These are phyloP conservation scores for Botrytis porri DNA, from an alignment of 2,329 filamentous ascomycete genomes.

Conservation along the genomic window DNA sequence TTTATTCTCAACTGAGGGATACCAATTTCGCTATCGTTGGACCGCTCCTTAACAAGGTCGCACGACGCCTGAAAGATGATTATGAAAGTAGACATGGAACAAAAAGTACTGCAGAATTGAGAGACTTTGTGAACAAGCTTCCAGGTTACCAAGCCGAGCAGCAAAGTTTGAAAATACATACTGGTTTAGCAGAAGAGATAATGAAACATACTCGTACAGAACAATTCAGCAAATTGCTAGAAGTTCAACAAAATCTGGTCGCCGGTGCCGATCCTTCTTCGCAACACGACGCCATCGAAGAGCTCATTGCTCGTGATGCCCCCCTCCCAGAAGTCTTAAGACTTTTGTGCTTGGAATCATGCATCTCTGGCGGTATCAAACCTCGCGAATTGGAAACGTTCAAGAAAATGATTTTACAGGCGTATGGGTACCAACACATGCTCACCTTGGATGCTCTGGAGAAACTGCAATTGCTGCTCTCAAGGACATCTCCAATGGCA, in stretches of 20 bases:
- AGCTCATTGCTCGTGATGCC: conserved; percentile 85
- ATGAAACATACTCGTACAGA: conserved; percentile 90
- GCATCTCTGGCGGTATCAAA: conserved; percentile 82
- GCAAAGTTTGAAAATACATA: conserved; percentile 87
- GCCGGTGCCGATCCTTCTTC: conserved; percentile 84
- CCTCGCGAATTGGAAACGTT: conserved; percentile 87
- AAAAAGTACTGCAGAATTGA: conserved; percentile 85
- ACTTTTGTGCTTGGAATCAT: conserved; percentile 86
- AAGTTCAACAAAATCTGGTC: conserved; percentile 93
- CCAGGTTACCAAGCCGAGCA: conserved; percentile 92
- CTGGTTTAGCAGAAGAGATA: conserved; percentile 88
- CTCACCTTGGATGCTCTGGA: conserved; percentile 86
- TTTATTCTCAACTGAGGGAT: conserved; percentile 85
- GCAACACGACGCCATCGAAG: conserved; percentile 87
- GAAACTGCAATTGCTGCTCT: conserved; percentile 81
- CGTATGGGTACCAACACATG: conserved; percentile 92
- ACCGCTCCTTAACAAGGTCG: conserved; percentile 82
- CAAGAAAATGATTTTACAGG: conserved; percentile 81
- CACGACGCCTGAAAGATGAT: conserved; percentile 78
- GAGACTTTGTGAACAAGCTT: conserved; percentile 91
- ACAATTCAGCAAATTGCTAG: conserved; percentile 80
- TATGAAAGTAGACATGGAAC: conserved; percentile 84
- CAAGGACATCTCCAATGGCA: conserved; percentile 73
- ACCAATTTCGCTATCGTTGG: conserved; percentile 96
- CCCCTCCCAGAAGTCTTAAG: conserved; percentile 79